phyloP scores from a whole-genome alignment of 441 rosid species.

The Flueggea neowawraea region DNA sequence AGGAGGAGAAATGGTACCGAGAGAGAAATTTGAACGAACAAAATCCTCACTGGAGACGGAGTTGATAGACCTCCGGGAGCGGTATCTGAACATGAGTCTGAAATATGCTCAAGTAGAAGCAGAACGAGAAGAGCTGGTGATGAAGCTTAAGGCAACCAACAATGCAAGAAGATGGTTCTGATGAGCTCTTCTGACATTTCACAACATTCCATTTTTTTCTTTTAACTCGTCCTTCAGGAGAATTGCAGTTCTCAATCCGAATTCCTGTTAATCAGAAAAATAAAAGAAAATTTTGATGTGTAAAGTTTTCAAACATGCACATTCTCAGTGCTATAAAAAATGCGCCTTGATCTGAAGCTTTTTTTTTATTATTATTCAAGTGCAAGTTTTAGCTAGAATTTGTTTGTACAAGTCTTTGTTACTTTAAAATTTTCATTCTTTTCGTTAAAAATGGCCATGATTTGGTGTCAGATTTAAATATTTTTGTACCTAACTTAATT shows the following conservation, averaged over 20 bases:
- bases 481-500: too few species aligned
- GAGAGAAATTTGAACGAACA: slow-evolving; percentile 42
- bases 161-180: slow-evolving; percentile 43
- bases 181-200: slow-evolving; percentile 1
- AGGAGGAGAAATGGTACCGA: slow-evolving; percentile 36
- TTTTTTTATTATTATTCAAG: too few species aligned
- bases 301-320: too few species aligned
- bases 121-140: slow-evolving; percentile 57
- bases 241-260: too few species aligned
- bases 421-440: too few species aligned
- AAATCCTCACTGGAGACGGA: slow-evolving; percentile 52
- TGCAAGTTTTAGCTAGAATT: too few species aligned
- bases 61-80: slow-evolving; percentile 44
- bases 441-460: too few species aligned
- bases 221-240: too few species aligned
- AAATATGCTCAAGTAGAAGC: slow-evolving; percentile 59
- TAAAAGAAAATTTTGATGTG: background rate
- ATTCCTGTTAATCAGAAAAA: background rate
- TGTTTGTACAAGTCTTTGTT: too few species aligned
- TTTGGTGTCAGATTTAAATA: too few species aligned
- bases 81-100: slow-evolving; percentile 58
- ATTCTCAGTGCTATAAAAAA: too few species aligned
- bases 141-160: slow-evolving; percentile 46
- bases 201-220: background rate
- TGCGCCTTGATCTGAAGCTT: too few species aligned